These are phyloP conservation scores for Jackrogersella multiformis DNA, from an alignment of 495 filamentous ascomycete species.

Conservation along the genomic window DNA sequence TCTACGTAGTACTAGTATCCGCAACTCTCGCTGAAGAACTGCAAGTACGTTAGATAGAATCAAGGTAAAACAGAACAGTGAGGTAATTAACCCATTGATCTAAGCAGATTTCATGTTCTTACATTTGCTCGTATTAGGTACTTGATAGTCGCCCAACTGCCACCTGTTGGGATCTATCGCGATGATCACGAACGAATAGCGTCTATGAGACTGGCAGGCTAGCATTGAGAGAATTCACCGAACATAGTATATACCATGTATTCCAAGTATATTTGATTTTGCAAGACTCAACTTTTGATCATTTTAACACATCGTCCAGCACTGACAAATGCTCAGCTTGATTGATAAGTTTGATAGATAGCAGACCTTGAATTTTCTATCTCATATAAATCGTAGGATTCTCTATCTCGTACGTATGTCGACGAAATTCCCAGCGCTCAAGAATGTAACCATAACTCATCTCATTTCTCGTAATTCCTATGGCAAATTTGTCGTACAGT, in stretches of 20 bases:
- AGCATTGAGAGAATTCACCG: neutral
- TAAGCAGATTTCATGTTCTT: too few species aligned
- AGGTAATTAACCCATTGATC: too few species aligned
- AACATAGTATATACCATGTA: neutral
- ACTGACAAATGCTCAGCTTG: too few species aligned
- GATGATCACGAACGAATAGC: too few species aligned
- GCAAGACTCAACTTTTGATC: neutral
- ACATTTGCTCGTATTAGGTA: too few species aligned
- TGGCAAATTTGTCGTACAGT: too few species aligned
- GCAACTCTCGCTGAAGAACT: too few species aligned
- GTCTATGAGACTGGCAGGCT: neutral
- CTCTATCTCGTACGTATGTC: neutral
- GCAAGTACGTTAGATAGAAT: too few species aligned
- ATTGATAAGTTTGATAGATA: neutral
- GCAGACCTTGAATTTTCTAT: neutral
- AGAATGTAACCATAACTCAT: conserved; percentile 3
- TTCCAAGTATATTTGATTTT: neutral
- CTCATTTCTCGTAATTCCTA: neutral
- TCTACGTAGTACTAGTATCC: too few species aligned
- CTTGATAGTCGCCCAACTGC: too few species aligned
- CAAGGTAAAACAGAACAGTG: too few species aligned
- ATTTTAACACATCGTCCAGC: neutral
- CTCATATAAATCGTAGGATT: neutral
- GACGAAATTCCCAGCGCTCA: neutral
- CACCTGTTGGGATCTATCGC: too few species aligned